phyloP scores from a whole-genome alignment of 2,329 filamentous ascomycete genomes.

The Pseudogymnoascus sp. region DNA sequence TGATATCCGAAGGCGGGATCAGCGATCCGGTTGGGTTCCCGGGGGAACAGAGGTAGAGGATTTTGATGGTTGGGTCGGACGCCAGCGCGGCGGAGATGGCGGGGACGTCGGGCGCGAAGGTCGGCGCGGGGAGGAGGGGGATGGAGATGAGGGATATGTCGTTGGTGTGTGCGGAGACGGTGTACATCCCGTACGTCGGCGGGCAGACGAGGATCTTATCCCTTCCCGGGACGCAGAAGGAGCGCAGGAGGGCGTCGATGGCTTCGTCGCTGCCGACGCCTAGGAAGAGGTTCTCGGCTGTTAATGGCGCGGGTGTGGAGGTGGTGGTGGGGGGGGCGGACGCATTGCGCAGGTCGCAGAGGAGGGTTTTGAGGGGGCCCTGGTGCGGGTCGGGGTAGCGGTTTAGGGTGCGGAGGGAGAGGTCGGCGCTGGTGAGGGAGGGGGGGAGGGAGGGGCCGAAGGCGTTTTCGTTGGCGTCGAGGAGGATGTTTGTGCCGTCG shows the following conservation, averaged over 20 bases:
- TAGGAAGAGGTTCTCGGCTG: constrained; percentile 80
- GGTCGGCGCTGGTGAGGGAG: constrained; percentile 35
- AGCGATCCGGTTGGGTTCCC: constrained; percentile 86
- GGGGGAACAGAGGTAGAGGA: constrained; percentile 88
- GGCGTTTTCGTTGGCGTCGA: constrained; percentile 97
- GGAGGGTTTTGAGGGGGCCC: constrained; percentile 69
- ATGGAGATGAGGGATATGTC: constrained; percentile 80
- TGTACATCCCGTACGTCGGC: constrained; percentile 98
- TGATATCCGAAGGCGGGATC: constrained; percentile 67
- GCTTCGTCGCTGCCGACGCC: constrained; percentile 95
- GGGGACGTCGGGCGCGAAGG: constrained; percentile 65
- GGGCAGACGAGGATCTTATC: constrained; percentile 93
- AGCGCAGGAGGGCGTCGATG: constrained; percentile 86
- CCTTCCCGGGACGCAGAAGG: constrained; percentile 78
- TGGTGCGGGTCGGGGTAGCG: constrained; percentile 98
- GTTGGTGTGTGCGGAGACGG: constrained; percentile 88
- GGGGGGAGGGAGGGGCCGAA: constrained; percentile 69
- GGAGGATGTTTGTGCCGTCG: constrained; percentile 87
- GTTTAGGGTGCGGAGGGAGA: constrained; percentile 51
- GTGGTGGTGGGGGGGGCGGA: constrained; percentile 72
- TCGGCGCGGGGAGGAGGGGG: constrained; percentile 64
- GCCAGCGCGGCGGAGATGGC: constrained; percentile 58
- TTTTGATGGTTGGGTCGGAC: constrained; percentile 61
- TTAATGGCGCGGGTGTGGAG: constrained; percentile 66
- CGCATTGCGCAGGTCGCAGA: constrained; percentile 82